Conservation (phyloP, 768 basidiomycete species). For the Panaeolus papilionaceus region DNA sequence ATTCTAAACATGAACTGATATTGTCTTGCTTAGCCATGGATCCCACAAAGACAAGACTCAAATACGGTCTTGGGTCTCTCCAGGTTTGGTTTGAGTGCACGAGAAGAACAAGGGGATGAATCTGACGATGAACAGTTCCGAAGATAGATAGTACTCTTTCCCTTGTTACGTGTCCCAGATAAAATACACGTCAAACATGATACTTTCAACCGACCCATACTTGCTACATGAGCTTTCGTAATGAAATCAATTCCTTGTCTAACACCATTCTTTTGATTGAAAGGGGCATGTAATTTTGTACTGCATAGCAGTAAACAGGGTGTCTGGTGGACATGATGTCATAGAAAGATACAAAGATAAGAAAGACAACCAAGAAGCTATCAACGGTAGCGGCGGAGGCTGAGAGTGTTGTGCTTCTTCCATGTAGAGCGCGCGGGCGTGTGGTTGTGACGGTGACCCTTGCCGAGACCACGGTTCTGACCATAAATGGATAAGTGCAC, state of each 20-base stretch:
- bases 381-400: slow-evolving; percentile 88
- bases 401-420: slow-evolving; percentile 99
- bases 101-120: slow-evolving; percentile 39
- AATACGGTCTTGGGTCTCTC: slow-evolving; percentile 40
- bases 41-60: slow-evolving; percentile 56
- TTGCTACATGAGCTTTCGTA: no score
- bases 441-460: slow-evolving; percentile 95
- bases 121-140: slow-evolving; percentile 49
- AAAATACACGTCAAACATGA: not conserved
- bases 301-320: slow-evolving; percentile 23
- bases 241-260: not conserved
- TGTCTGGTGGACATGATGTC: slow-evolving; percentile 23
- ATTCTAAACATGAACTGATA: not conserved
- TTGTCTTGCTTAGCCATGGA: slow-evolving; percentile 46
- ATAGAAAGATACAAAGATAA: slow-evolving; percentile 33
- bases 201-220: no score
- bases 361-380: slow-evolving; percentile 34
- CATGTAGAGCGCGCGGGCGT: slow-evolving; percentile 89
- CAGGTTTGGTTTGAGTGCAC: slow-evolving; percentile 53
- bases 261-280: not conserved
- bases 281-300: not conserved
- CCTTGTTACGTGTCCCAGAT: not conserved
- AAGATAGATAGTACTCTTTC: slow-evolving; percentile 10
- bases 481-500: slow-evolving; percentile 17
- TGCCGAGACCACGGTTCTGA: slow-evolving; percentile 96